A percentile compares a stretch with the other conserved stretches of the same genome.
These are phyloP conservation scores for Thelephora ganbajun DNA, from an alignment of 768 basidiomycete genomes.

Conservation along the genomic window DNA sequence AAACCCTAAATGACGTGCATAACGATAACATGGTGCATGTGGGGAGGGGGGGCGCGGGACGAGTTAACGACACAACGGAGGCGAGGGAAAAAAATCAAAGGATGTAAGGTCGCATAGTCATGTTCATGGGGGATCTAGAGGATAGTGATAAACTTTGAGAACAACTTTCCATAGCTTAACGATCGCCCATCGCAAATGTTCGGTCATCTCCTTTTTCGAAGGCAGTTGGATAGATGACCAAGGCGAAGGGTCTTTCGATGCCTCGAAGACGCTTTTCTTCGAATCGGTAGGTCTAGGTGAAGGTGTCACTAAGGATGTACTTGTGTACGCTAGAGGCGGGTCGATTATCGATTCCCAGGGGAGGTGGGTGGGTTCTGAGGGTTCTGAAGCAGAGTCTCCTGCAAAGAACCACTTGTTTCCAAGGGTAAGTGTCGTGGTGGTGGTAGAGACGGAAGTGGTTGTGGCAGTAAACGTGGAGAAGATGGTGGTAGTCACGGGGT, in stretches of 20 bases:
- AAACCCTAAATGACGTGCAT: constrained; percentile 3
- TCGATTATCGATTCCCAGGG: too few relatives aligned
- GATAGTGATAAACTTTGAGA: constrained; percentile 40
- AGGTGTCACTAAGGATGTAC: not conserved
- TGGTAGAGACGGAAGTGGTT: too few relatives aligned
- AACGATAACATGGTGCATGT: not conserved
- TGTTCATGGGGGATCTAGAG: constrained; percentile 33
- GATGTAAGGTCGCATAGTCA: not conserved
- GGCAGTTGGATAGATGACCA: constrained; percentile 13
- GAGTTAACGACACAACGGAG: too few relatives aligned
- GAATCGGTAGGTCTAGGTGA: not conserved
- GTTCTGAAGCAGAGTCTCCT: too few relatives aligned
- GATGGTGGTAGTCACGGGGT: too few relatives aligned
- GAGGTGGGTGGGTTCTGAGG: too few relatives aligned
- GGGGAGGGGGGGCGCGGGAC: too few relatives aligned
- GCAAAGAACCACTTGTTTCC: too few relatives aligned
- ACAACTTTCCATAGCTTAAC: constrained; percentile 33
- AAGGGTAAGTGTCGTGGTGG: too few relatives aligned
- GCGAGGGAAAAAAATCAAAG: too few relatives aligned
- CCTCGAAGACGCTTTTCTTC: not conserved
- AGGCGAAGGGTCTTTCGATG: constrained; percentile 1
- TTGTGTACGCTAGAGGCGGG: not conserved
- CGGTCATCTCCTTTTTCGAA: constrained; percentile 14
- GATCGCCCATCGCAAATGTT: constrained; percentile 24
- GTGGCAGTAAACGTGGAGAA: too few relatives aligned